These are phyloP conservation scores for Aspergillus piperis DNA, from an alignment of 2,329 filamentous ascomycete genomes.

Conservation along the genomic window DNA sequence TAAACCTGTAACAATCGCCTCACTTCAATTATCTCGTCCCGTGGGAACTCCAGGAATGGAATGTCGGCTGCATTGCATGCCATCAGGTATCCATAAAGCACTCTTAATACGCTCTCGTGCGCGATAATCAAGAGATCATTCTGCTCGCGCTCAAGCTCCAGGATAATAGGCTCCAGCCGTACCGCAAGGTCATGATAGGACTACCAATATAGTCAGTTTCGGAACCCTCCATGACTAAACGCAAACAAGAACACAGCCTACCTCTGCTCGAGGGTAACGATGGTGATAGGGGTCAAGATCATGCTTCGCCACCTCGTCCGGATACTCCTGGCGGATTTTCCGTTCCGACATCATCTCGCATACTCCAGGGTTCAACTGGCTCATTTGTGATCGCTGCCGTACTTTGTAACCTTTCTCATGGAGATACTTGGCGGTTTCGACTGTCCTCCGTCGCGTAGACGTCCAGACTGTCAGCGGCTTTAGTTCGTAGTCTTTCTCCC, in stretches of 20 bases:
- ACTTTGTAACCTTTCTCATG: slow-evolving; percentile 79
- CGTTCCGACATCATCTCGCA: slow-evolving; percentile 90
- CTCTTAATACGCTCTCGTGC: slow-evolving; percentile 94
- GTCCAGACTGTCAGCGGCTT: slow-evolving; percentile 92
- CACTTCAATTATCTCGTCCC: slow-evolving; percentile 94
- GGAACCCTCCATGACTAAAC: background rate
- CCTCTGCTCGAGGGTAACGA: slow-evolving; percentile 90
- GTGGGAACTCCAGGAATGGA: slow-evolving; percentile 86
- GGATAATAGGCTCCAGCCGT: slow-evolving; percentile 92
- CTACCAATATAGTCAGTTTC: slow-evolving; percentile 47
- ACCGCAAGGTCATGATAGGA: slow-evolving; percentile 99
- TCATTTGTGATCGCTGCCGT: slow-evolving; percentile 91
- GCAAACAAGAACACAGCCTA: slow-evolving; percentile 40
- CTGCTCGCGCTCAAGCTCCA: slow-evolving; percentile 94
- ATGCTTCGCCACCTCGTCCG: slow-evolving; percentile 90
- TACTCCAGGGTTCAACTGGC: slow-evolving; percentile 92
- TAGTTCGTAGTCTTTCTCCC: slow-evolving; percentile 67
- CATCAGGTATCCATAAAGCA: slow-evolving; percentile 97
- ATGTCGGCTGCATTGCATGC: slow-evolving; percentile 96
- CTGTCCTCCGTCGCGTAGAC: slow-evolving; percentile 83
- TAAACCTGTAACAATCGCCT: slow-evolving; percentile 20
- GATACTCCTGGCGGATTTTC: slow-evolving; percentile 77
- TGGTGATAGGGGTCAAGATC: slow-evolving; percentile 96
- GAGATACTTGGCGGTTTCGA: slow-evolving; percentile 86
- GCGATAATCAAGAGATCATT: slow-evolving; percentile 98